phyloP scores from a whole-genome alignment of 306 rosid genomes.

The Malus sieversii region DNA sequence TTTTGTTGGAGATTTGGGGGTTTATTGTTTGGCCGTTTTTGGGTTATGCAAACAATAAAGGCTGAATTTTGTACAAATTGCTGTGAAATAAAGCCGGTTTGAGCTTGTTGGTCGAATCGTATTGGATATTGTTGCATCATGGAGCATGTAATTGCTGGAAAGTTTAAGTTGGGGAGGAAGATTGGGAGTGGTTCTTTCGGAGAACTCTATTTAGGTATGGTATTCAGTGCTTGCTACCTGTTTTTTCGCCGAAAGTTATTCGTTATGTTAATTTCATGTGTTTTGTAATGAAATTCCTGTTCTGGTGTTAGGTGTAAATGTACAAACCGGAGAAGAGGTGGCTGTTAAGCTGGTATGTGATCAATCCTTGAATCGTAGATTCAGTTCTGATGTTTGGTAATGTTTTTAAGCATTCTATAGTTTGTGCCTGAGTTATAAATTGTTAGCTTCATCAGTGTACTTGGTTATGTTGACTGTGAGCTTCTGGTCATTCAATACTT shows the following conservation, averaged over 20 bases:
- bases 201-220: constrained; percentile 83
- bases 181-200: constrained; percentile 99
- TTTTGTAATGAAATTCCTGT: constrained; percentile 14
- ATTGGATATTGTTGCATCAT: constrained; percentile 45
- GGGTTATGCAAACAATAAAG: constrained; percentile 32
- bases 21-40: constrained; percentile 12
- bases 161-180: constrained; percentile 94
- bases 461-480: not conserved
- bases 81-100: constrained; percentile 12
- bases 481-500: not conserved
- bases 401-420: not conserved
- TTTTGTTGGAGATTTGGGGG: constrained; percentile 23
- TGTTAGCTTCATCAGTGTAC: not conserved
- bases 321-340: constrained; percentile 97
- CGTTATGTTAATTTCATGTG: not conserved
- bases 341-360: constrained; percentile 95
- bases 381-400: constrained; percentile 7
- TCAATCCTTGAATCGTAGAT: not conserved
- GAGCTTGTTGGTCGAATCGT: constrained; percentile 28
- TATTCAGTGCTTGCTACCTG: not conserved
- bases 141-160: constrained; percentile 92
- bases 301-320: constrained; percentile 58
- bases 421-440: not conserved
- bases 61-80: constrained; percentile 37
- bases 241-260: not conserved